phyloP scores from a whole-genome alignment of 139 green algal species.

The Chlamydomonas applanata region DNA sequence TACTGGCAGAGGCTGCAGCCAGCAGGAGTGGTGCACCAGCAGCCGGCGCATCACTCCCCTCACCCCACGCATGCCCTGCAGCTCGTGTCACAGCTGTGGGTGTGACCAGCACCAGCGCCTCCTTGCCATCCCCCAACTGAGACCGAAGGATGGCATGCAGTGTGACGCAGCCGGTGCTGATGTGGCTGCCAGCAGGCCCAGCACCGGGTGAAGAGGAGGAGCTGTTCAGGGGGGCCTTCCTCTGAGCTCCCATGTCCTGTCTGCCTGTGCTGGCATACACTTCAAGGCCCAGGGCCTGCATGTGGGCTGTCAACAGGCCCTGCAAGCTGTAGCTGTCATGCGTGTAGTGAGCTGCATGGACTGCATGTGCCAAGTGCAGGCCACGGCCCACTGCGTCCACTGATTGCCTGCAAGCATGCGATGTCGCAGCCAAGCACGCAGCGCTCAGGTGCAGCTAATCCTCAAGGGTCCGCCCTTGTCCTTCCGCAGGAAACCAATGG shows the following conservation, averaged over 20 bases:
- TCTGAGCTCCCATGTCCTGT: neutral
- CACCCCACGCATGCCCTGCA: conserved; percentile 1
- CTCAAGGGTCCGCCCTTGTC: too few species aligned
- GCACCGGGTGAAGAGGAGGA: too few species aligned
- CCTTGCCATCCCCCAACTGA: conserved; percentile 58
- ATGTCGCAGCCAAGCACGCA: too few species aligned
- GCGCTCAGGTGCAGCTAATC: too few species aligned
- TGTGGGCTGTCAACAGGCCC: conserved; percentile 11
- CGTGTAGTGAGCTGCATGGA: neutral
- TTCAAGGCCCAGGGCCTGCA: neutral
- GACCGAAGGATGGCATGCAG: conserved; percentile 45
- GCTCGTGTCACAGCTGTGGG: conserved; percentile 31
- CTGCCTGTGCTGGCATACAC: neutral
- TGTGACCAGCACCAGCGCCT: conserved; percentile 60
- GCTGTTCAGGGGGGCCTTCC: too few species aligned
- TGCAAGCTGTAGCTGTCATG: neutral
- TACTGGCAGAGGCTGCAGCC: neutral
- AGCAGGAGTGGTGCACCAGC: neutral
- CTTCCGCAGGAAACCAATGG: too few species aligned
- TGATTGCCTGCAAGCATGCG: neutral
- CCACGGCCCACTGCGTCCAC: too few species aligned
- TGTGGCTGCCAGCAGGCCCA: neutral
- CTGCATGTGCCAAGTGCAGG: too few species aligned
- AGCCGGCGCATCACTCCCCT: neutral
- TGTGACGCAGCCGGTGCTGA: neutral